A percentile compares a stretch with the other conserved stretches of the same genome.
Conservation (phyloP, 805 yeast species). For the Metschnikowia lochheadii region DNA sequence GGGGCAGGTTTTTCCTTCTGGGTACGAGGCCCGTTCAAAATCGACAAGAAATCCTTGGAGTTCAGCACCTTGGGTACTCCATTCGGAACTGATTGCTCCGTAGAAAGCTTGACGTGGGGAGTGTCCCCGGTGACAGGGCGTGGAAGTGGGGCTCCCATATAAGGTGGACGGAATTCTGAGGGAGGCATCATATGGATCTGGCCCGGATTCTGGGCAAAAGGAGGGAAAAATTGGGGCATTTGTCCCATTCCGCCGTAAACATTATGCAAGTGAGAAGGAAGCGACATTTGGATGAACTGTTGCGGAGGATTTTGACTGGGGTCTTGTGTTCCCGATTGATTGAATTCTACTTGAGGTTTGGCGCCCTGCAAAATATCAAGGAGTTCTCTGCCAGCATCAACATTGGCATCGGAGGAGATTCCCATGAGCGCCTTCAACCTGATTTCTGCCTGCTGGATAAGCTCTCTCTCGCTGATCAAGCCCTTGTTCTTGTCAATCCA, state of each 20-base stretch:
- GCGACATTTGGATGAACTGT: slow-evolving; percentile 23
- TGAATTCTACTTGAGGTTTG: slow-evolving; percentile 6
- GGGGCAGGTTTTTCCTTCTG: not conserved
- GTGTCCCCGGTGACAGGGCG: not conserved
- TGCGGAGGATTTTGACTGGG: slow-evolving; percentile 7
- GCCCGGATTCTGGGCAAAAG: slow-evolving; percentile 6
- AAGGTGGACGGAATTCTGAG: slow-evolving; percentile 12
- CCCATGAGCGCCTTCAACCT: slow-evolving; percentile 65
- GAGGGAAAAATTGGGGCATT: slow-evolving; percentile 15
- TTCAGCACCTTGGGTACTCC: not conserved
- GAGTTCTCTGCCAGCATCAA: slow-evolving; percentile 75
- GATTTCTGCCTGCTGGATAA: slow-evolving; percentile 59
- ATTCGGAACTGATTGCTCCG: not conserved
- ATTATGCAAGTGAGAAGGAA: slow-evolving; percentile 33
- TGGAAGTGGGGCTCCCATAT: slow-evolving; percentile 1
- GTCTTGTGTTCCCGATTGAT: not conserved
- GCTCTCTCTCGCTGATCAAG: slow-evolving; percentile 48
- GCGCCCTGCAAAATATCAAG: slow-evolving; percentile 54
- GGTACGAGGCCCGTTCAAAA: slow-evolving; percentile 6
- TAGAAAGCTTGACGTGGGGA: not conserved
- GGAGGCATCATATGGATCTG: slow-evolving; percentile 14
- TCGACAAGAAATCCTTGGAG: slow-evolving; percentile 8
- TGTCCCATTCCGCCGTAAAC: slow-evolving; percentile 16
- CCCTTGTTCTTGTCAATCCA: slow-evolving; percentile 55
- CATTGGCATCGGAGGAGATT: slow-evolving; percentile 35